Percentiles rank a stretch among this genome's conserved stretches.
Evolutionary conservation across 225 moss, liverwort and hornwort species (phyloP).

Genomic region (Lunularia cruciata): DNA sequence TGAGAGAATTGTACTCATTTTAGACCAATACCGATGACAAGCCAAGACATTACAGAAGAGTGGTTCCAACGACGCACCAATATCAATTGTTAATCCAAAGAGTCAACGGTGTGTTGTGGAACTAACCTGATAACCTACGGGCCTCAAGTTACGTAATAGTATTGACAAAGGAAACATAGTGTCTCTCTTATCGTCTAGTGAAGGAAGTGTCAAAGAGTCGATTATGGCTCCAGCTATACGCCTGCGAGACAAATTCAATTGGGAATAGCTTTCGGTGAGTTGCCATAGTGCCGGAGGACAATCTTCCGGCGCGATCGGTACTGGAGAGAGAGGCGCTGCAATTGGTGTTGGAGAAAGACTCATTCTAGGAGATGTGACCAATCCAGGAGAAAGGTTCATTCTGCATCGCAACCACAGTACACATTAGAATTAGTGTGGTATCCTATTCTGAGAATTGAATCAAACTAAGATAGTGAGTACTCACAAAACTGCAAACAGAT

Average conservation of each 20-base stretch:
- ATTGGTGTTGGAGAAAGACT: too few species aligned
- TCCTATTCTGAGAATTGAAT: too few species aligned
- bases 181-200: constrained; percentile 66
- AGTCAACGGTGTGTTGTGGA: too few species aligned
- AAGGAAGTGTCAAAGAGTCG: constrained; percentile 64
- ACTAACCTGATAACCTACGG: constrained; percentile 87
- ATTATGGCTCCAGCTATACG: constrained; percentile 82
- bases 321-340: constrained; percentile 37
- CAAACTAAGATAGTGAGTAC: too few species aligned
- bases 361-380: not conserved
- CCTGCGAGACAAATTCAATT: constrained; percentile 71
- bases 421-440: too few species aligned
- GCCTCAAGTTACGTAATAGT: constrained; percentile 73
- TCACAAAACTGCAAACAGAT: too few species aligned
- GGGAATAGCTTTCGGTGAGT: constrained; percentile 65
- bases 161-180: constrained; percentile 59
- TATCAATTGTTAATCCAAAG: too few species aligned
- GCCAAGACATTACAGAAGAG: too few species aligned
- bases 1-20: too few species aligned
- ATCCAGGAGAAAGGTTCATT: not conserved
- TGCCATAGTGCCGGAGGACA: constrained; percentile 80
- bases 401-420: too few species aligned
- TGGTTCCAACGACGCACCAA: too few species aligned
- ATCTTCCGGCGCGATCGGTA: constrained; percentile 48
- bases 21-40: too few species aligned